Percentiles rank a stretch among this genome's conserved stretches.
Conservation (phyloP, 2,329 filamentous ascomycete species). For the Microsporum ferrugineum region DNA sequence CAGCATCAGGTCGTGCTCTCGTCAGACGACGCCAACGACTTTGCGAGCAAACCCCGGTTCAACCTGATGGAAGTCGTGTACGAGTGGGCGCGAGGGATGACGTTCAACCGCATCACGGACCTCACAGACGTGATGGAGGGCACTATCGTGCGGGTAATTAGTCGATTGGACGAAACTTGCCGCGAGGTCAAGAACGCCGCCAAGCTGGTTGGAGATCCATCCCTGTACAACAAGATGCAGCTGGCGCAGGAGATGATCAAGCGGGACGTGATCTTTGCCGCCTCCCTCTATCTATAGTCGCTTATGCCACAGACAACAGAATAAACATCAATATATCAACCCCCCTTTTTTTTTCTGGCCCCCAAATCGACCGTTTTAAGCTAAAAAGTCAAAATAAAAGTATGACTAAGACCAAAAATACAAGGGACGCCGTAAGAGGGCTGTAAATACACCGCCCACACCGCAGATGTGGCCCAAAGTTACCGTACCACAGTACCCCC, state of each 20-base stretch:
- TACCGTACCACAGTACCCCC: not conserved
- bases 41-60: conserved; percentile 74
- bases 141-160: conserved; percentile 92
- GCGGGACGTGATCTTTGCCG: conserved; percentile 83
- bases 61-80: conserved; percentile 96
- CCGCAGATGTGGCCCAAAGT: not conserved
- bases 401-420: not conserved
- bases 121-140: conserved; percentile 94
- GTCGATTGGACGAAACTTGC: conserved; percentile 87
- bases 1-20: conserved; percentile 85
- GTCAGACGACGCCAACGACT: conserved; percentile 83
- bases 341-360: not conserved
- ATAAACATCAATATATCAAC: not conserved
- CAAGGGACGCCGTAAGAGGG: not conserved
- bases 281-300: conserved; percentile 69
- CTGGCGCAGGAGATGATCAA: conserved; percentile 96
- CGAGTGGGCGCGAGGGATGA: conserved; percentile 96
- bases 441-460: not conserved
- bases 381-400: not conserved
- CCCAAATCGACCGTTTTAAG: not conserved
- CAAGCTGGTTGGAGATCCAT: conserved; percentile 85
- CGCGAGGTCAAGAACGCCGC: conserved; percentile 96
- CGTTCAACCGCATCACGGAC: conserved; percentile 93
- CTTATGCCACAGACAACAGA: not conserved
- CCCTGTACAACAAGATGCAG: conserved; percentile 92